These are phyloP conservation scores for Gomphus bonarii DNA, from an alignment of 1,284 basidiomycete species.

Conservation along the genomic window DNA sequence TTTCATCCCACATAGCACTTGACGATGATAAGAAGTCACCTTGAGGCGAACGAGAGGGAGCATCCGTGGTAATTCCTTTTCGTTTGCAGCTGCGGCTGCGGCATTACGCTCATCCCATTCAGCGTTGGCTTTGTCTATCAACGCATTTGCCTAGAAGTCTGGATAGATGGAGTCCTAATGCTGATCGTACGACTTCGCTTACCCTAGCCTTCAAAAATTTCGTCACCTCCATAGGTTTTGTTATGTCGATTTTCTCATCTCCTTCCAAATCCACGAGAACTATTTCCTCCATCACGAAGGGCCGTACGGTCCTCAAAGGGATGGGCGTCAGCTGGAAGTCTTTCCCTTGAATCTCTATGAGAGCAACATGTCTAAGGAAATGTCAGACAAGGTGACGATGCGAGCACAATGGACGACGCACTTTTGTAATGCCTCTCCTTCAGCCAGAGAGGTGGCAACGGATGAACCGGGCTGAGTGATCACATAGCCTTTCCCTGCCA, in stretches of 20 bases:
- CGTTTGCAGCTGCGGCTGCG: conserved; percentile 54
- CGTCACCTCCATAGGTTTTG: conserved; percentile 71
- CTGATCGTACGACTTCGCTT: conserved; percentile 13
- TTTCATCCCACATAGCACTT: background rate
- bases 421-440: conserved; percentile 87
- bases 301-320: conserved; percentile 83
- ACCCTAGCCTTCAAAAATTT: conserved; percentile 72
- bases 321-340: conserved; percentile 83
- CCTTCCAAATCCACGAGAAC: conserved; percentile 67
- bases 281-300: conserved; percentile 89
- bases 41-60: conserved; percentile 86
- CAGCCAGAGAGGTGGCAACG: conserved; percentile 86
- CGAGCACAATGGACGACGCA: conserved; percentile 27
- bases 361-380: conserved; percentile 66
- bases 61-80: conserved; percentile 57
- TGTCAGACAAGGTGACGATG: background rate
- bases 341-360: conserved; percentile 78
- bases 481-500: conserved; percentile 85
- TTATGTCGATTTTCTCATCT: conserved; percentile 63
- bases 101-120: conserved; percentile 77
- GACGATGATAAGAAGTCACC: conserved; percentile 27
- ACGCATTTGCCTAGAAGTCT: conserved; percentile 52
- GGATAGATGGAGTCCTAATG: background rate
- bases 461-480: conserved; percentile 95
- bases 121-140: conserved; percentile 69